Base-by-base conservation (phyloP, 2,329 filamentous ascomycete genomes). In the Cladophialophora bantiana region DNA sequence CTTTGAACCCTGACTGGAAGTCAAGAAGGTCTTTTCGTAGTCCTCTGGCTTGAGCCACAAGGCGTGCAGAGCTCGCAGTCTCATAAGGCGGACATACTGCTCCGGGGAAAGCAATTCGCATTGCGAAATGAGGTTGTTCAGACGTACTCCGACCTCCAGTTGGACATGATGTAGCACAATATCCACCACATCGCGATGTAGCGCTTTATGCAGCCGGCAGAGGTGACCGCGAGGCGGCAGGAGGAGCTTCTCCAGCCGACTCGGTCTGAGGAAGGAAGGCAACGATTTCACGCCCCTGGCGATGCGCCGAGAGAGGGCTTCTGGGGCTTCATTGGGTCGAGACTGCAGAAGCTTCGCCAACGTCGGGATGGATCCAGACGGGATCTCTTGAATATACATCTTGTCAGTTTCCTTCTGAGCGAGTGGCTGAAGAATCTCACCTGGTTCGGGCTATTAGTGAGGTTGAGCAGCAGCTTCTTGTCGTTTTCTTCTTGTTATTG, bases 1-100 rank as follows among this genome's bases (percentile, higher is more conserved):
- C 12, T 72, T 70, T 64, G 56, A 62, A 36, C 36, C 66, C 15
- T 32, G 13, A 20, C 58, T 20, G 7, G 65, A 54, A 38, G 53
- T 31, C 36, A 55, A 31, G 52, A 68, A 69, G 5, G 65, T 58
- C 57, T 54, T 45, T 34, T 63, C 38, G 50, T 68, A 67, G n/a
- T 58, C 42, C 7, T 59, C 12, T 7, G 67, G 68, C 7, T 63
- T 59, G 38, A 74, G 70, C 78, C 78, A 80, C 68, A 80, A 73
- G 0, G 73, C 75, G 18, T 73, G 70, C 10, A 80, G 63, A 0
- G 70, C 71, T 20, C 72, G 70, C 12, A 80, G 67, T 74, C 15
- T 68, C 38, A 7, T 68, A 60, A 66, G 74, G 75, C 59, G 76
- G 18, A 36, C 57, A 26, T 53, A 54, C 53, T 71, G 67, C 20